phyloP scores from a whole-genome alignment of 441 rosid genomes.

The Croton setiger region DNA sequence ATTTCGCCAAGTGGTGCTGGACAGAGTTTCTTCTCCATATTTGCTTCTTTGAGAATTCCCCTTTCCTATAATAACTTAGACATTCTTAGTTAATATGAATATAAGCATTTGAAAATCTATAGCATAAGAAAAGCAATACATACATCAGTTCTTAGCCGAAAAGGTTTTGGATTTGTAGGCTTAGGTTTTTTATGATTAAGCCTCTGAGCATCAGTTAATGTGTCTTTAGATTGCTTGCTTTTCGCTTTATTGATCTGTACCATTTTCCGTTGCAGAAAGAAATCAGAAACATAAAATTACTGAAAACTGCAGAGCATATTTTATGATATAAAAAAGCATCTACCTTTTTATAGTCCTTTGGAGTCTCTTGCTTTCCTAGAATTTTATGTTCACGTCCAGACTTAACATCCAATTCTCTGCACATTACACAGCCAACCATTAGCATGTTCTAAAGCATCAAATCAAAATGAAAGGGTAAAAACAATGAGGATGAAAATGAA shows the following conservation, averaged over 20 bases:
- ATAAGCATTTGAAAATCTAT: neutral
- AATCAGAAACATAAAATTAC: constrained; percentile 15
- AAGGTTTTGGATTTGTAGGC: constrained; percentile 89
- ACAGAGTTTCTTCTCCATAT: constrained; percentile 51
- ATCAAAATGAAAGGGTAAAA: neutral
- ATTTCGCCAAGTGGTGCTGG: constrained; percentile 37
- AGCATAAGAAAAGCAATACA: constrained; percentile 14
- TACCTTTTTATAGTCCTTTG: constrained; percentile 40
- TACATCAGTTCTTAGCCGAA: constrained; percentile 89
- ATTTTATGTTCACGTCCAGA: constrained; percentile 29
- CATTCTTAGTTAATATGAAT: constrained; percentile 14
- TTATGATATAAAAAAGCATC: neutral
- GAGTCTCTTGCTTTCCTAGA: constrained; percentile 37
- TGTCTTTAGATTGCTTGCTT: constrained; percentile 41
- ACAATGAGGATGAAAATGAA: neutral
- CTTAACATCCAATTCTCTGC: constrained; percentile 34
- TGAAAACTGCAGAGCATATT: neutral
- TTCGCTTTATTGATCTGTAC: constrained; percentile 38
- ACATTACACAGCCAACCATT: too few species aligned
- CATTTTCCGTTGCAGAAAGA: constrained; percentile 8
- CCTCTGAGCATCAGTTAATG: constrained; percentile 25
- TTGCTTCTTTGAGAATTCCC: constrained; percentile 66
- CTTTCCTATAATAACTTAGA: constrained; percentile 46
- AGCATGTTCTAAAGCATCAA: too few species aligned
- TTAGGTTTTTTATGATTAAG: constrained; percentile 58